Evolutionary conservation across 1,284 basidiomycete species (phyloP).

Genomic region (Nidula niveotomentosa): DNA sequence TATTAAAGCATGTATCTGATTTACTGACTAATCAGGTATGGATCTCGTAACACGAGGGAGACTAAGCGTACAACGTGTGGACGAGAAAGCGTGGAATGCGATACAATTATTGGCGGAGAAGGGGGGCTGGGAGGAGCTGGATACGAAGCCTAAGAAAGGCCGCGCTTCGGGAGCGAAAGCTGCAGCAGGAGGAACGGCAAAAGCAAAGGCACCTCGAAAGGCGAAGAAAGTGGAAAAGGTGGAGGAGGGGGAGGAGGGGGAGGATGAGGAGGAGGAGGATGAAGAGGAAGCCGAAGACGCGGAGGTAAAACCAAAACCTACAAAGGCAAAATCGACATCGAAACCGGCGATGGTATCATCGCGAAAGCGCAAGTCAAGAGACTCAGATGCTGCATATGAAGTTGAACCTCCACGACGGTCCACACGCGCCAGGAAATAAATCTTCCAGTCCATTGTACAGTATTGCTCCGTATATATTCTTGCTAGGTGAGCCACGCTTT

Average conservation of each 20-base stretch:
- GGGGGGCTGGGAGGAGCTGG: conserved; percentile 68
- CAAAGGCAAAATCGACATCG: conserved; percentile 4
- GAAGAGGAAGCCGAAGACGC: conserved; percentile 16
- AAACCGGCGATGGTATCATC: neutral
- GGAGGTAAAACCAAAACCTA: conserved; percentile 7
- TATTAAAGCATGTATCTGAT: neutral
- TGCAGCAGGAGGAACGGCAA: conserved; percentile 9
- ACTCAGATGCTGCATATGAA: conserved; percentile 5
- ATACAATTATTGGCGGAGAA: conserved; percentile 66
- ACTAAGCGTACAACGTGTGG: conserved; percentile 86
- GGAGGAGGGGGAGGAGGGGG: conserved; percentile 12
- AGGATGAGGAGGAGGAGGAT: neutral
- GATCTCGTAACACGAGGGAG: conserved; percentile 82
- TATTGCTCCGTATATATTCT: neutral
- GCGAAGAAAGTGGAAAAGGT: conserved; percentile 8
- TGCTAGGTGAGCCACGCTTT: neutral
- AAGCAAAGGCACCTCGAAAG: neutral
- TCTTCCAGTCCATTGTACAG: neutral
- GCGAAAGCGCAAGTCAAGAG: neutral
- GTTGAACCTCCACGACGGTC: conserved; percentile 12
- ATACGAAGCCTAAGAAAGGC: conserved; percentile 28
- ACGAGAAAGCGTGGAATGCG: conserved; percentile 67
- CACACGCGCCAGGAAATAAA: conserved; percentile 12
- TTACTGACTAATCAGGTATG: conserved; percentile 51
- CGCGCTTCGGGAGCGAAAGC: conserved; percentile 8